A percentile compares a stretch with the other conserved stretches of the same genome.
Evolutionary conservation across 1,139 yeast genomes (phyloP).

Genomic region (Lodderomyces parapsilosis): DNA sequence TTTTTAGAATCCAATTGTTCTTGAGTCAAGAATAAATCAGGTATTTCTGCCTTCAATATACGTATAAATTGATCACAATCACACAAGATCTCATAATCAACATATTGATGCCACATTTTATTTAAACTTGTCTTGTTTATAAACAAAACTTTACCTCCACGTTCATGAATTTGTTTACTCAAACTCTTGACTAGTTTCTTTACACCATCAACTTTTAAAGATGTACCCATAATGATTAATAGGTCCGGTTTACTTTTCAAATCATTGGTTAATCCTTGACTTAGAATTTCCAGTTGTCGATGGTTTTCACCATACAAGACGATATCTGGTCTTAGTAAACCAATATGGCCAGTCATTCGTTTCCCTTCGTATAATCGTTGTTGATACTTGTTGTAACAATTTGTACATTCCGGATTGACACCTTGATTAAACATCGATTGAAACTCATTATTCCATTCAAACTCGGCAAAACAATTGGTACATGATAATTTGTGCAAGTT

Average conservation of each 20-base stretch:
- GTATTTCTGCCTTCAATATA: slow-evolving; percentile 49
- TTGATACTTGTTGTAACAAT: slow-evolving; percentile 52
- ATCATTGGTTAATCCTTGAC: slow-evolving; percentile 58
- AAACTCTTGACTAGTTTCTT: slow-evolving; percentile 60
- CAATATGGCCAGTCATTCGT: slow-evolving; percentile 56
- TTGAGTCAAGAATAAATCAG: slow-evolving; percentile 58
- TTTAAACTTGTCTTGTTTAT: slow-evolving; percentile 56
- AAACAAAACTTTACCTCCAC: slow-evolving; percentile 61
- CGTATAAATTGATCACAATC: slow-evolving; percentile 84
- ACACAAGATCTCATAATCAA: slow-evolving; percentile 71
- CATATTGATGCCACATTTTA: slow-evolving; percentile 53
- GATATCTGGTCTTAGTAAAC: slow-evolving; percentile 69
- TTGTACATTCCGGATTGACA: slow-evolving; percentile 61
- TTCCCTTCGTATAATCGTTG: slow-evolving; percentile 61
- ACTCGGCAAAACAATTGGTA: slow-evolving; percentile 60
- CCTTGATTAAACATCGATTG: slow-evolving; percentile 49
- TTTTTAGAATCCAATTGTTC: slow-evolving; percentile 48
- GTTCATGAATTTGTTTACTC: slow-evolving; percentile 58
- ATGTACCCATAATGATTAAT: slow-evolving; percentile 72
- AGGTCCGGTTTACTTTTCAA: slow-evolving; percentile 59
- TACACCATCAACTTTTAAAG: slow-evolving; percentile 72
- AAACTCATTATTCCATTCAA: slow-evolving; percentile 60
- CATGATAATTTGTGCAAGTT: slow-evolving; percentile 75
- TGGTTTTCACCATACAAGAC: slow-evolving; percentile 80
- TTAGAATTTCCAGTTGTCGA: slow-evolving; percentile 66